Conservation (phyloP, 139 green algal species). For the Spirogloea muscicola region DNA sequence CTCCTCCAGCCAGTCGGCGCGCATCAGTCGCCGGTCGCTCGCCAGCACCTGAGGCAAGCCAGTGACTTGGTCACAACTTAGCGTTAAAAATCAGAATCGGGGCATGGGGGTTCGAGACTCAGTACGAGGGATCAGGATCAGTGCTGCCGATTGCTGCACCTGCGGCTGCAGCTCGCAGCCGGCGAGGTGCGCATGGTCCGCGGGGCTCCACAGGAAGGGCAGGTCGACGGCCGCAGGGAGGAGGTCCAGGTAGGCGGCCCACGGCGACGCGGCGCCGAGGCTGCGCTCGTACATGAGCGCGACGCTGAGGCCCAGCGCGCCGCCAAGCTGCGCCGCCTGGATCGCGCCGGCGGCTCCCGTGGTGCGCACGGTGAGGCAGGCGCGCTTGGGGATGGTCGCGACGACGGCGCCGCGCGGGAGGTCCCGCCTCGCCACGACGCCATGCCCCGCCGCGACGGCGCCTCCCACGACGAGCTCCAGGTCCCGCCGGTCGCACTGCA, state of each 20-base stretch:
- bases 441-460: background rate
- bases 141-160: too few relatives aligned
- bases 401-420: background rate
- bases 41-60: background rate
- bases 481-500: too few relatives aligned
- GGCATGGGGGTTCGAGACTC: too few relatives aligned
- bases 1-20: constrained; percentile 8
- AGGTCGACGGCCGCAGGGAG: constrained; percentile 1
- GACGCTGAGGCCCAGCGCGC: background rate
- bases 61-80: too few relatives aligned
- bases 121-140: too few relatives aligned
- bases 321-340: background rate
- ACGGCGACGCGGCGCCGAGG: background rate
- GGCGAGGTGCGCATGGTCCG: too few relatives aligned
- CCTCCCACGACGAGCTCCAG: too few relatives aligned
- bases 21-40: constrained; percentile 6
- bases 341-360: background rate
- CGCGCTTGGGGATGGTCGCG: constrained; percentile 8
- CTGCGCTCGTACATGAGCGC: constrained; percentile 5
- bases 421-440: background rate
- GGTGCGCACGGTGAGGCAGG: constrained; percentile 1
- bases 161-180: too few relatives aligned
- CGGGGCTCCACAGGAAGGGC: constrained; percentile 5
- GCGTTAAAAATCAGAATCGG: too few relatives aligned
- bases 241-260: background rate